Conservation (phyloP, 768 basidiomycete species). For the Pisolithus orientalis region DNA sequence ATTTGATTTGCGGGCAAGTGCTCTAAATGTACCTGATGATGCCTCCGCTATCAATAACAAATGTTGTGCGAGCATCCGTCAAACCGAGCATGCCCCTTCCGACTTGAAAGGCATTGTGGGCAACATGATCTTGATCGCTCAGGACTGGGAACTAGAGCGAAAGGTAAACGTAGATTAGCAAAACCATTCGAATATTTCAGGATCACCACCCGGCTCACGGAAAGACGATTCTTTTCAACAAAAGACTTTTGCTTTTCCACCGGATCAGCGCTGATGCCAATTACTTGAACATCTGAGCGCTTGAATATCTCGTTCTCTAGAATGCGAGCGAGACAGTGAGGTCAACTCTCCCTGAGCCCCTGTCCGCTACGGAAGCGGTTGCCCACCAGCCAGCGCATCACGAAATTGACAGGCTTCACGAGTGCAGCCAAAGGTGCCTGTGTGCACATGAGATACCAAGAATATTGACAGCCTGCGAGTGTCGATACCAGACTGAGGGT, state of each 20-base stretch:
- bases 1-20: not conserved
- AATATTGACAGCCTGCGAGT: constrained; percentile 3
- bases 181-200: not conserved
- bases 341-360: not conserved
- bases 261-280: constrained; percentile 71
- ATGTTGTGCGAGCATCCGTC: constrained; percentile 59
- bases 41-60: constrained; percentile 70
- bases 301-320: constrained; percentile 65
- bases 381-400: constrained; percentile 63
- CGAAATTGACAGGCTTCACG: constrained; percentile 79
- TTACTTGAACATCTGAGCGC: constrained; percentile 52
- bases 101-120: constrained; percentile 59
- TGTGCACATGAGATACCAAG: not conserved
- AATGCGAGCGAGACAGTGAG: no score
- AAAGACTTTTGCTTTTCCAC: constrained; percentile 71
- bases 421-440: constrained; percentile 74
- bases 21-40: constrained; percentile 44
- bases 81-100: constrained; percentile 65
- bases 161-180: not conserved
- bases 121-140: constrained; percentile 61
- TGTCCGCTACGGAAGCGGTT: not conserved
- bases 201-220: constrained; percentile 33
- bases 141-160: constrained; percentile 64
- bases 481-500: constrained; percentile 57
- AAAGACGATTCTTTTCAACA: constrained; percentile 62